Base-by-base conservation (phyloP, 345 rosid genomes). In the Firmiana major region DNA sequence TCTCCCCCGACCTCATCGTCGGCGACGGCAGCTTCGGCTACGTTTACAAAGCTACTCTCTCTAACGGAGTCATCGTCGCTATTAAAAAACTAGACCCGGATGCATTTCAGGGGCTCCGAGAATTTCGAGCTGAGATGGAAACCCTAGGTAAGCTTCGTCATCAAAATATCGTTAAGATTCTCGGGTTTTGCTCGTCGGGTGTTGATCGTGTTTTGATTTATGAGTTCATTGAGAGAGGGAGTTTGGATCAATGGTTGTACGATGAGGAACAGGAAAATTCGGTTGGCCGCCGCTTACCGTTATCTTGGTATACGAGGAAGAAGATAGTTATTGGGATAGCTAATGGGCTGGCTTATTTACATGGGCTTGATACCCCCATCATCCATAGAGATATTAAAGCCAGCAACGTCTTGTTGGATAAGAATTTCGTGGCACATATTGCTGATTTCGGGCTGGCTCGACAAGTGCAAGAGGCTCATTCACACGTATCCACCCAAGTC, bases 11-110 rank as follows among this genome's bases (percentile, higher is more conserved):
- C 63, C 84, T 84, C 5, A 87, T 94, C 77, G 54, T 94, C 79
- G 98, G 98, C 63, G 97, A 94, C 73, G 98, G 98, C 31, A 90
- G 98, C 63, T 94, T 94, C 79, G 98, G 99, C 49, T 73, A 84
- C 46, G 99, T 95, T 24, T 95, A 91, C 85, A 83, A 82, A 28
- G 98, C 97, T 6, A 59, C 58, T 3, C 91, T 95, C 17, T 58
- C 85, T 13, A 74, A 71, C 80, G 92, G 90, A 74, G 83, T 71
- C 83, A 86, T 85, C 55, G 98, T 95, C 11, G 98, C 99, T 28
- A 85, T 89, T 34, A 95, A 95, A 80, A 91, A 88, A 76, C 98
- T 95, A 36, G 90, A 88, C 75, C 90, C 83, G 5, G 88, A 91
- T 79, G 98, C 99, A 42, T 85, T 91, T 57, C 98, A 93, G 81